Conservation (phyloP, 78 protist species). For the Dictyostelium brefeldianum region DNA sequence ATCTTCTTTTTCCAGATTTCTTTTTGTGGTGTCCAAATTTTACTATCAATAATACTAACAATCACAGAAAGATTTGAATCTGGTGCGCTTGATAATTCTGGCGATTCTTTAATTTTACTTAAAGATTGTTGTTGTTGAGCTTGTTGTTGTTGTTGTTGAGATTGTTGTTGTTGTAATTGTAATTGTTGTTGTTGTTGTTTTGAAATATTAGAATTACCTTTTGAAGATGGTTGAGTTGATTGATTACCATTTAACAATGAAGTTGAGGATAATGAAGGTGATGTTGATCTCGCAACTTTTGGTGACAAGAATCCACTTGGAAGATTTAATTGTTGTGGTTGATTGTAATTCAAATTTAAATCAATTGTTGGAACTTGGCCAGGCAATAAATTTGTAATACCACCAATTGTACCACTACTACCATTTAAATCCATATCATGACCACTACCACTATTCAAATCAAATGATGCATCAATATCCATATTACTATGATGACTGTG, state of each 20-base stretch:
- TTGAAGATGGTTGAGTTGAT: neutral
- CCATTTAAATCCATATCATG: neutral
- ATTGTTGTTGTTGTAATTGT: neutral
- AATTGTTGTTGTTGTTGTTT: neutral
- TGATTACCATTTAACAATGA: neutral
- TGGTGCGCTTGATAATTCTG: slow-evolving; percentile 43
- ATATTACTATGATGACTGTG: neutral
- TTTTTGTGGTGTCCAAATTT: slow-evolving; percentile 33
- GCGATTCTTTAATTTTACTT: slow-evolving; percentile 29
- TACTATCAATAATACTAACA: slow-evolving; percentile 56
- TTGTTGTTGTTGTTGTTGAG: slow-evolving; percentile 14
- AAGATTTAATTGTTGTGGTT: neutral
- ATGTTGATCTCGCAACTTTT: slow-evolving; percentile 16
- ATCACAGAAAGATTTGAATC: slow-evolving; percentile 46
- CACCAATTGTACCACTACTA: too few species aligned
- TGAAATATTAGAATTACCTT: neutral
- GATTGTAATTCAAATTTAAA: neutral
- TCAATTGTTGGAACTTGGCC: neutral
- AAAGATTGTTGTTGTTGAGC: neutral
- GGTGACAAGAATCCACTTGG: slow-evolving; percentile 63
- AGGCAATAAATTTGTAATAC: too few species aligned
- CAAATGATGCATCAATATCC: slow-evolving; percentile 28
- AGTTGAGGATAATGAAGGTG: slow-evolving; percentile 7
- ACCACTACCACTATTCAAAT: slow-evolving; percentile 5
- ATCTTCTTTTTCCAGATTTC: slow-evolving; percentile 72